Evolutionary conservation across 2,329 filamentous ascomycete genomes (phyloP).

Genomic region (Emydomyces testavorans): DNA sequence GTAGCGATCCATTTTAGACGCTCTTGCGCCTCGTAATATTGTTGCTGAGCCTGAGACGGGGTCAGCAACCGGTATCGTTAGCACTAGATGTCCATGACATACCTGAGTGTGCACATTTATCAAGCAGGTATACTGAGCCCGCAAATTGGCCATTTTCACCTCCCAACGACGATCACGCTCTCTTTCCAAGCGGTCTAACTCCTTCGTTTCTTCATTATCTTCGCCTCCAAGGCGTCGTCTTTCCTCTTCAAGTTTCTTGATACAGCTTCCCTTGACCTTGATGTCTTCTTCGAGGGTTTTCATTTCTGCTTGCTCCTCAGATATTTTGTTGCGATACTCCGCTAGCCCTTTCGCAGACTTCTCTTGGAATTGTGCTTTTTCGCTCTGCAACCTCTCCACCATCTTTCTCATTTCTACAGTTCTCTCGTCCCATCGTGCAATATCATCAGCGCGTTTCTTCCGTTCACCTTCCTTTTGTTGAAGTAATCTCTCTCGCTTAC

Average conservation of each 20-base stretch:
- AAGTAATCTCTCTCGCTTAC: conserved; percentile 58
- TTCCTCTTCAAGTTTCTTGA: conserved; percentile 52
- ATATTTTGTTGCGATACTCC: conserved; percentile 36
- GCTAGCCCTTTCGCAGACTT: conserved; percentile 31
- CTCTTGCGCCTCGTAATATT: conserved; percentile 38
- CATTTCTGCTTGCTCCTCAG: conserved; percentile 39
- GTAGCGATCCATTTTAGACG: conserved; percentile 35
- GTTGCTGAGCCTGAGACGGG: conserved; percentile 27
- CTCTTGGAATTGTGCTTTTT: conserved; percentile 33
- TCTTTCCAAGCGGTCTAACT: conserved; percentile 40
- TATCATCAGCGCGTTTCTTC: conserved; percentile 50
- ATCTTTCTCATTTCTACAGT: conserved; percentile 42
- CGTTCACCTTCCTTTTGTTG: conserved; percentile 51
- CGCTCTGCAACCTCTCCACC: conserved; percentile 34
- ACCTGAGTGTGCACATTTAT: conserved; percentile 33
- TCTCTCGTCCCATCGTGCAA: conserved; percentile 47
- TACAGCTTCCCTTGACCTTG: conserved; percentile 47
- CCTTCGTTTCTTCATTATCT: conserved; percentile 41
- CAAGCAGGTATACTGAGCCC: conserved; percentile 34
- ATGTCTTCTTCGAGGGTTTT: conserved; percentile 51
- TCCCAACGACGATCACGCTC: conserved; percentile 40
- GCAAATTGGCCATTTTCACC: conserved; percentile 32
- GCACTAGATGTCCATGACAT: conserved; percentile 8
- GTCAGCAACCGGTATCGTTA: conserved; percentile 7
- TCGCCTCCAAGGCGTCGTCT: conserved; percentile 40